Base-by-base conservation (phyloP, 352 stramenopile species). In the Pelagophyceae sp. region DNA sequence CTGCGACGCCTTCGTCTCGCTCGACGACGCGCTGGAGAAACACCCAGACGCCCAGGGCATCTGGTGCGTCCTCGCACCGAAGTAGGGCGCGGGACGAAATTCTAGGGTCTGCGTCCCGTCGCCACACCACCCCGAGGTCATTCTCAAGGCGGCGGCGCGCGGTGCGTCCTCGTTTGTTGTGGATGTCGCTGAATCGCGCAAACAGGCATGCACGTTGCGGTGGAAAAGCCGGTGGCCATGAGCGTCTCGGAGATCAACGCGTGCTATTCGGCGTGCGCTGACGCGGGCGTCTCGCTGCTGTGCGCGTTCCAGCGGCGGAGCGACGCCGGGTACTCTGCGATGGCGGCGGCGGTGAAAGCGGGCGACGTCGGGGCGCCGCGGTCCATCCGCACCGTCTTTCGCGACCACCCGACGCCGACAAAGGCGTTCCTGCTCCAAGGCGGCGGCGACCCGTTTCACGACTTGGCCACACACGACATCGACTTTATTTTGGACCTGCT, bases 221-320 rank as follows among this genome's bases (percentile, higher is more conserved):
- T 80, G 19, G 85, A 90, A 78, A 90, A 90, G 75, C 85, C 85
- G n/a, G 81, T 90, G 0, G 85, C 81, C 20, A 80, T 86, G 78
- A 82, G 76, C 25, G 82, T 78, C 20, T 20, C 65, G 0, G 78
- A 84, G 37, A 87, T 87, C 60, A 54, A 65, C 27, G 20, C 67
- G 20, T 38, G 85, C 6, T 87, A 83, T 64, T 60, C 80, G 23
- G 61, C 84, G 23, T 76, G 72, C 17, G 38, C 70, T 11, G 38
- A 76, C 38, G 0, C 77, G 27, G 77, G 77, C 40, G 78, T 85
- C 20, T 35, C 74, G 54, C 82, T 97, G 69, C 89, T 92, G 76
- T 96, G 91, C 77, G 93, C 90, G 29, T 97, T 95, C 82, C 91
- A 97, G 82, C 85, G 92, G 27, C 86, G 92, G 32, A 96, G 95